phyloP scores from a whole-genome alignment of 2,329 filamentous ascomycete species.

The Beauveria caledonica region DNA sequence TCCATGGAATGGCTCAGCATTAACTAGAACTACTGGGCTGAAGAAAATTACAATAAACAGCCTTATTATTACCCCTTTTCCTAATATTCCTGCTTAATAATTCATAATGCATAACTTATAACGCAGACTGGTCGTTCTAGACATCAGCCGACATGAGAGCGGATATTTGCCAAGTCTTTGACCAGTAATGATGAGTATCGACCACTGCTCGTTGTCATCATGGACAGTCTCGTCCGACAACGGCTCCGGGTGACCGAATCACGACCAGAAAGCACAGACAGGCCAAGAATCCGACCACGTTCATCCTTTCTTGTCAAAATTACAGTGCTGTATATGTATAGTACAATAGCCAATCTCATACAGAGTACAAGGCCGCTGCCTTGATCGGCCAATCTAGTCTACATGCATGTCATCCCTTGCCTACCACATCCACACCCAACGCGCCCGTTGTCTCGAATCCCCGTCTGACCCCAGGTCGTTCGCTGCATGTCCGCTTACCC shows the following conservation, averaged over 20 bases:
- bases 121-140: not conserved
- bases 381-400: slow-evolving; percentile 1
- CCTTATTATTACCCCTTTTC: not conserved
- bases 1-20: too few species aligned
- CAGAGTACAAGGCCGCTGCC: slow-evolving; percentile 2
- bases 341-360: slow-evolving; percentile 7
- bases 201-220: not conserved
- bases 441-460: not conserved
- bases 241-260: too few species aligned
- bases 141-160: not conserved
- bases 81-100: too few species aligned
- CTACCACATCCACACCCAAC: not conserved
- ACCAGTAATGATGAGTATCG: not conserved
- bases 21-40: too few species aligned
- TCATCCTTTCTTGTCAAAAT: not conserved
- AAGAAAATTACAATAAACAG: too few species aligned
- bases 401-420: slow-evolving; percentile 5
- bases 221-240: too few species aligned
- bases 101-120: too few species aligned
- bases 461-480: not conserved
- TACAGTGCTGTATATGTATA: slow-evolving; percentile 7
- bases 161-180: not conserved
- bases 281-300: too few species aligned
- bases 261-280: too few species aligned
- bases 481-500: slow-evolving; percentile 40